These are phyloP conservation scores for Saraca asoca DNA, from an alignment of 331 rosid species.

Conservation along the genomic window DNA sequence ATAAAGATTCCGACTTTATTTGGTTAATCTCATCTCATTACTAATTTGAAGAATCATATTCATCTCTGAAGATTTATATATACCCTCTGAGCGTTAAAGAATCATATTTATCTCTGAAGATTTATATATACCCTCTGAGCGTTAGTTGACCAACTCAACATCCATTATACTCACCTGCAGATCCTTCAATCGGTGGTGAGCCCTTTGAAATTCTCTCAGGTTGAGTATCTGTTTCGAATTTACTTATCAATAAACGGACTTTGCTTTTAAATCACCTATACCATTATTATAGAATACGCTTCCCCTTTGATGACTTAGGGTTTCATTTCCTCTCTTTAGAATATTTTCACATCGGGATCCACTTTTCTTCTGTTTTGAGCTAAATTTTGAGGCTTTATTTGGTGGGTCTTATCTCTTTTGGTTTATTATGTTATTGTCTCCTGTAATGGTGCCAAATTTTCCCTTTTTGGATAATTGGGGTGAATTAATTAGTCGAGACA, in stretches of 20 bases:
- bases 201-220: not conserved
- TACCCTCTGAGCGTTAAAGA: too few species aligned
- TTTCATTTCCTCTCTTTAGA: not conserved
- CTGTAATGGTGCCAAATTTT: not conserved
- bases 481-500: not conserved
- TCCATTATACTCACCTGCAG: not conserved
- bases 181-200: not conserved
- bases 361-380: not conserved
- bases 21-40: too few species aligned
- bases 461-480: not conserved
- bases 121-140: too few species aligned
- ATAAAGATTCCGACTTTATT: too few species aligned
- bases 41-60: too few species aligned
- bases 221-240: not conserved
- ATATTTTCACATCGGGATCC: not conserved
- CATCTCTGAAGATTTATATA: too few species aligned
- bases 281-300: not conserved
- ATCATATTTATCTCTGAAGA: too few species aligned
- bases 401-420: not conserved
- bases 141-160: not conserved
- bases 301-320: not conserved
- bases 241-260: not conserved
- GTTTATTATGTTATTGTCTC: not conserved
- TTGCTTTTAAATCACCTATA: not conserved
- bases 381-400: not conserved